A percentile compares a stretch with the other conserved stretches of the same genome.
Evolutionary conservation across 1,139 yeast genomes (phyloP).

Genomic region (Chernovozyma aurita): DNA sequence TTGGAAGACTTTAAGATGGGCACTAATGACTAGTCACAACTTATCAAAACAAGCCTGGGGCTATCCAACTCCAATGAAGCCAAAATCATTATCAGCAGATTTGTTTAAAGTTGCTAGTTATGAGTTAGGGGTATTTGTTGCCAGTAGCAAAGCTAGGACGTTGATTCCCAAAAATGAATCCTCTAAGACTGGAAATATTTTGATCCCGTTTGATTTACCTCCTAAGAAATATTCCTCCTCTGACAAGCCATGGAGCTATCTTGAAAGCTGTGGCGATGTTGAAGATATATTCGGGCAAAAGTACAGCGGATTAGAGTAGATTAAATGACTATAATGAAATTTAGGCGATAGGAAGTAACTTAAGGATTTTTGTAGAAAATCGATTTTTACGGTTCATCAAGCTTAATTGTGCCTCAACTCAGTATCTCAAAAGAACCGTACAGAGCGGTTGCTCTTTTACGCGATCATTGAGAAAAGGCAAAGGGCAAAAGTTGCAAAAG

Average conservation of each 20-base stretch:
- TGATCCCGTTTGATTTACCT: slow-evolving; percentile 54
- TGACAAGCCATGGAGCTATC: slow-evolving; percentile 47
- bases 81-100: slow-evolving; percentile 10
- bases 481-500: too few species aligned
- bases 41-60: slow-evolving; percentile 74
- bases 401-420: too few species aligned
- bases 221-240: slow-evolving; percentile 29
- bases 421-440: too few species aligned
- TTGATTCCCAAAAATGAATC: slow-evolving; percentile 35
- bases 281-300: slow-evolving; percentile 4
- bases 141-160: slow-evolving; percentile 14
- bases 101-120: slow-evolving; percentile 34
- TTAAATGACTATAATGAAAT: too few species aligned
- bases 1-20: slow-evolving; percentile 54
- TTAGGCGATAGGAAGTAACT: too few species aligned
- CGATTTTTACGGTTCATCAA: too few species aligned
- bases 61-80: slow-evolving; percentile 17
- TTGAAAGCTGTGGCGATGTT: background rate
- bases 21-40: slow-evolving; percentile 63
- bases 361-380: too few species aligned
- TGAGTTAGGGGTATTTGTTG: slow-evolving; percentile 56
- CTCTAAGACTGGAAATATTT: slow-evolving; percentile 9
- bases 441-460: too few species aligned
- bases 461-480: too few species aligned
- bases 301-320: background rate